Base-by-base conservation (phyloP, 2,329 filamentous ascomycete genomes). In the Hirsutella minnesotensis region DNA sequence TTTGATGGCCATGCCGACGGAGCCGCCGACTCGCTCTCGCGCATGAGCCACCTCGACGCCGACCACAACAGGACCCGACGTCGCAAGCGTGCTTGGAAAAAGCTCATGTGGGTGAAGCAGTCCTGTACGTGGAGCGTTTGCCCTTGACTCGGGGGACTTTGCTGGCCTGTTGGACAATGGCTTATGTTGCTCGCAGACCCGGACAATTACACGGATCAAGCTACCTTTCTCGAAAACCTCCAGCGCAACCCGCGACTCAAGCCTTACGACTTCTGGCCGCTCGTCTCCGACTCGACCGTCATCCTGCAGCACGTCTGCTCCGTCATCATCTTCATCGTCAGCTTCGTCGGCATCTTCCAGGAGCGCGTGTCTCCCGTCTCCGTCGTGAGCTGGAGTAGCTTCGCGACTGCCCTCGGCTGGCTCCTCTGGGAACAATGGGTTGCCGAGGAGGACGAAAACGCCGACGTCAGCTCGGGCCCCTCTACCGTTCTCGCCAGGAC, bases 131-230 rank as follows among this genome's bases (percentile, higher is more conserved):
- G 10, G 27, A 13, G 5, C 20, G n/a, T n/a, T n/a, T n/a, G n/a
- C n/a, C n/a, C n/a, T n/a, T n/a, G n/a, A n/a, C n/a, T n/a, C n/a
- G n/a, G 31, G 15, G 12, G 12, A n/a, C 31, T 9, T 5, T n/a
- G 16, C 33, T 9, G 33, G 3, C 15, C 9, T 4, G 33, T 9
- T 18, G 15, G 15, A 35, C 15, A 9, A 16, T 16, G 16, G 16
- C 19, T 9, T 15, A 5, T 16, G 16, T 29, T 9, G 5, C 31
- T 20, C 24, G 31, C 41, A 89, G 86, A 94, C 58, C 89, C 92
- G n/a, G 92, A 98, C 62, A 98, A 98, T 62, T 96, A 96, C 60
- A 96, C 92, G 34, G 92, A 98, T 59, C 88, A 92, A 58, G 86
- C 86, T 46, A 96, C 92, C 2, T 98, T 98, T 55, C 81, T 98